phyloP scores from a whole-genome alignment of 139 green algal genomes.

The Chlamydomonas asymmetrica region DNA sequence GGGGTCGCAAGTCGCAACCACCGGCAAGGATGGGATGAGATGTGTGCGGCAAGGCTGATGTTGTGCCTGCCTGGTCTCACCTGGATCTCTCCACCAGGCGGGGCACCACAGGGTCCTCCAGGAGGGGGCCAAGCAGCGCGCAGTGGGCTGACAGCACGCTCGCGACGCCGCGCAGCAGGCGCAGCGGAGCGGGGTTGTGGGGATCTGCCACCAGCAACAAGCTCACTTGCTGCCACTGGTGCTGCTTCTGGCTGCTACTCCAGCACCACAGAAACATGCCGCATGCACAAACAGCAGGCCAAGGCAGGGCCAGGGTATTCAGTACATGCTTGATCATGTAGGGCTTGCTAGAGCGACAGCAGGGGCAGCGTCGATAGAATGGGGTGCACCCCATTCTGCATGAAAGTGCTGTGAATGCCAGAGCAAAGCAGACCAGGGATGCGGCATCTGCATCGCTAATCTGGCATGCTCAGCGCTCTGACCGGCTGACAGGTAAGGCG shows the following conservation, averaged over 20 bases:
- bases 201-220: slow-evolving; percentile 4
- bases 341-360: background rate
- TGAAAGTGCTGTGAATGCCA: too few relatives aligned
- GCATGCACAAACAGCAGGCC: background rate
- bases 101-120: slow-evolving; percentile 5
- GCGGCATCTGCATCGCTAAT: background rate
- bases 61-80: too few relatives aligned
- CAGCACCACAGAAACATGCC: background rate
- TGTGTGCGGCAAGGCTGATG: too few relatives aligned
- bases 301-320: too few relatives aligned
- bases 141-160: slow-evolving; percentile 4
- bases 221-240: slow-evolving; percentile 6
- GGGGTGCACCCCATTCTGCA: too few relatives aligned
- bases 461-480: background rate
- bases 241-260: background rate
- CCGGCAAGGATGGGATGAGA: too few relatives aligned
- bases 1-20: too few relatives aligned
- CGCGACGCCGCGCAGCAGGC: slow-evolving; percentile 5
- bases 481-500: background rate
- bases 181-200: slow-evolving; percentile 4
- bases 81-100: slow-evolving; percentile 9
- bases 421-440: background rate
- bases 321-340: too few relatives aligned
- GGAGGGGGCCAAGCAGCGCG: background rate
- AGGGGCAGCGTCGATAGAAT: background rate